Evolutionary conservation across 1,139 yeast genomes (phyloP).

Genomic region (Ogataea hybrid): DNA sequence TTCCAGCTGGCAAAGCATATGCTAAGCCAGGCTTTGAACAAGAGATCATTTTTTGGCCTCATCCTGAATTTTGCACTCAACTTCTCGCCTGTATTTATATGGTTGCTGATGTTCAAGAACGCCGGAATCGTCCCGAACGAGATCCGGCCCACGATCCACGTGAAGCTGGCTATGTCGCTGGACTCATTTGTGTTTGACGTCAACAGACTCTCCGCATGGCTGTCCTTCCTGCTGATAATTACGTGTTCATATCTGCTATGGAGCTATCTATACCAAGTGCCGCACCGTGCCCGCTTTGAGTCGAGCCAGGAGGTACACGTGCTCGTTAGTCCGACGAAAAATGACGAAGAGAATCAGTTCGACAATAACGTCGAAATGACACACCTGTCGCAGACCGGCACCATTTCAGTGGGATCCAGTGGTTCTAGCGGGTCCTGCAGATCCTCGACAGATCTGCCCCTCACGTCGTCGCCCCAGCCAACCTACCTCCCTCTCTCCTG

Average conservation of each 20-base stretch:
- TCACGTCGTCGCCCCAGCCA: background rate
- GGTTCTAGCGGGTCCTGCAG: background rate
- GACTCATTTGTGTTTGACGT: constrained; percentile 34
- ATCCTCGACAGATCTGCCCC: background rate
- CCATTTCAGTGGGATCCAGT: background rate
- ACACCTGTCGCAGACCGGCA: background rate
- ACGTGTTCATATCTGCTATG: constrained; percentile 18
- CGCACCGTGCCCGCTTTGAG: background rate
- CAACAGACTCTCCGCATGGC: constrained; percentile 17
- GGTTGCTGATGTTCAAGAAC: constrained; percentile 60
- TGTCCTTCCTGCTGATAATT: constrained; percentile 15
- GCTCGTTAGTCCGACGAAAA: background rate
- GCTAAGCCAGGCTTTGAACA: constrained; percentile 39
- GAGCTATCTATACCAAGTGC: constrained; percentile 14
- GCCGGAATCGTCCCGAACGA: constrained; percentile 57
- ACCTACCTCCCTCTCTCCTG: constrained; percentile 19
- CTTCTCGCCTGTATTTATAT: constrained; percentile 52
- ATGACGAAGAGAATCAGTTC: constrained; percentile 6
- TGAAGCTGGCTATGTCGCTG: constrained; percentile 41
- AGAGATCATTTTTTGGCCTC: constrained; percentile 38
- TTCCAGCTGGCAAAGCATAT: constrained; percentile 22
- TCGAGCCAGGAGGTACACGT: background rate
- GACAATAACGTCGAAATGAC: constrained; percentile 5
- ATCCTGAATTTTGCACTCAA: constrained; percentile 46
- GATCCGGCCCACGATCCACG: constrained; percentile 56